A percentile compares a stretch with the other conserved stretches of the same genome.
Conservation (phyloP, 768 basidiomycete genomes). For the Mycena haematopus region DNA sequence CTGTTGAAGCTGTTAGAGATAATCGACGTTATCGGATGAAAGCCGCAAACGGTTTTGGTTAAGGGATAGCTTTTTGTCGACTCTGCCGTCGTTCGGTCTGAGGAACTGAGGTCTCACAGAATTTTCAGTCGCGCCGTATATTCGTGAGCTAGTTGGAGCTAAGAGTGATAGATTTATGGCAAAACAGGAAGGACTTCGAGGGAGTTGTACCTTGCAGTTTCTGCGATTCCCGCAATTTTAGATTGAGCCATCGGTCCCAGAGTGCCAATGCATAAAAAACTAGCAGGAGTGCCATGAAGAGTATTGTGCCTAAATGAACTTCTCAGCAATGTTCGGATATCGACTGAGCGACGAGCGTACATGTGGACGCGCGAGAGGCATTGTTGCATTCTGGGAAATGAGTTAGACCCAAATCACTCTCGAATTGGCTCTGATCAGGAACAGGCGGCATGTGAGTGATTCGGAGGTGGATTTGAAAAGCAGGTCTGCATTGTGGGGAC, state of each 20-base stretch:
- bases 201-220: conserved; percentile 20
- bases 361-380: conserved; percentile 4
- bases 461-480: background rate
- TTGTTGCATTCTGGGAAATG: conserved; percentile 12
- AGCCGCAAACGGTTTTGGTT: background rate
- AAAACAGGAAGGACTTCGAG: too few species aligned
- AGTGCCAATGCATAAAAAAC: conserved; percentile 44
- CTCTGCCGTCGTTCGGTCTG: background rate
- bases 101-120: background rate
- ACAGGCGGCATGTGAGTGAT: conserved; percentile 13
- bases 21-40: background rate
- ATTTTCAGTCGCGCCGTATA: conserved; percentile 17
- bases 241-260: conserved; percentile 45
- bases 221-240: conserved; percentile 36
- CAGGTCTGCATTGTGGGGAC: background rate
- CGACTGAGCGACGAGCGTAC: background rate
- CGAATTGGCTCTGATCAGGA: background rate
- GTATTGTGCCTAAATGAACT: conserved; percentile 30
- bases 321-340: background rate
- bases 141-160: background rate
- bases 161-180: background rate
- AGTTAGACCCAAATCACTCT: background rate
- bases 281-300: conserved; percentile 39
- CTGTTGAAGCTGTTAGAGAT: background rate
- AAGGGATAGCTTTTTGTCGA: background rate